Base-by-base conservation (phyloP, 306 rosid genomes). In the Clitoria ternatea region DNA sequence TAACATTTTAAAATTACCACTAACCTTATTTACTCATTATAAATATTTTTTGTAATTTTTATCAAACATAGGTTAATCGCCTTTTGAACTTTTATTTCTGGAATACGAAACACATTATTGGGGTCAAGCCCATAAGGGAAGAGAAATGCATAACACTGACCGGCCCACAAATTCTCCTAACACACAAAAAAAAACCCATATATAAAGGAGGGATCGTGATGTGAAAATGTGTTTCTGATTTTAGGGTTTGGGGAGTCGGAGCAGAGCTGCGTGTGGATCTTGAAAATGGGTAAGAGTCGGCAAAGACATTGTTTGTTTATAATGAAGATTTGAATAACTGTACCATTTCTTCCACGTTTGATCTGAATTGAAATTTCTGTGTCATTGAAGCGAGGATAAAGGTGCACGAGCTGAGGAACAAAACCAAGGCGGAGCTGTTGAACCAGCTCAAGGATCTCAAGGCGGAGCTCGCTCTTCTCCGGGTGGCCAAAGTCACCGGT, bases 401-500 rank as follows among this genome's bases (percentile, higher is more conserved):
- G 92, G 96, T 92, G 1, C 87, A 86, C 79, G 98, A 92, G 86
- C 64, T 92, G 76, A 85, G 98, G 87, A 88, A 72, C 76, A 92
- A 89, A 66, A 32, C 85, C 0, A 92, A 88, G 84, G 82, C 64
- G 1, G 98, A 92, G 26, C 84, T 92, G 27, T 56, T 81, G 81
- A 74, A 7, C 49, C 96, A 92, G 87, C 80, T 89, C 50, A 92
- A 89, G 87, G 98, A 92, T 74, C 89, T 90, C 48, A 90, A 89
- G 84, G 92, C 98, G 0, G 98, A 89, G 85, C 95, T 92, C 0
- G 85, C 96, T 30, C 83, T 89, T 2, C 96, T 92, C 52, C 95
- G 98, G 1, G 98, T 92, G 0, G 96, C 98, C 4, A 92, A 92
- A 81, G 98, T 89, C 85, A 92, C 98, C 1, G 96, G 98, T 13